Evolutionary conservation across 73 alveolate genomes (phyloP).

Genomic region (Blepharisma stoltei): DNA sequence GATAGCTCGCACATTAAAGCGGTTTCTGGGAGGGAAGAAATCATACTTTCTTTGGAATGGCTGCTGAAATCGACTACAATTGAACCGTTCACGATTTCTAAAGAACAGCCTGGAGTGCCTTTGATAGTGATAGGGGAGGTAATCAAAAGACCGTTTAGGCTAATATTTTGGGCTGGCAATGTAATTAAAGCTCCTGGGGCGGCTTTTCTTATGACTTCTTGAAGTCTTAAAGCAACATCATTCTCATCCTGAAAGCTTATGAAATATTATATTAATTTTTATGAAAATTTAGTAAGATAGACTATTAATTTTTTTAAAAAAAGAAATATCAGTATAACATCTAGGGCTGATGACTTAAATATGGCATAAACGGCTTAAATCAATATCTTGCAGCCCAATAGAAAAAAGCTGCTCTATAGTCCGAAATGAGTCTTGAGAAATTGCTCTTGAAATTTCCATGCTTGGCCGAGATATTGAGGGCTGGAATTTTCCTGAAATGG

Average conservation of each 20-base stretch:
- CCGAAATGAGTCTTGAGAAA: too few relatives aligned
- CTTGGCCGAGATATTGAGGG: background rate
- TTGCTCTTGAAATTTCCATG: too few relatives aligned
- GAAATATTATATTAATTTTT: too few relatives aligned
- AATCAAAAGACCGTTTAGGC: conserved; percentile 38
- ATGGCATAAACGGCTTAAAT: too few relatives aligned
- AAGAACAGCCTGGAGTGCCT: conserved; percentile 54
- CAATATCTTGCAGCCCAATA: too few relatives aligned
- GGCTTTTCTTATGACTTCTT: conserved; percentile 27
- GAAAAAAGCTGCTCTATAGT: too few relatives aligned
- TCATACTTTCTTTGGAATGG: conserved; percentile 23
- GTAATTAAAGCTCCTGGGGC: conserved; percentile 34
- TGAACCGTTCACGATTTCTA: conserved; percentile 51
- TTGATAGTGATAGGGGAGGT: conserved; percentile 42
- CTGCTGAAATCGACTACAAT: conserved; percentile 43
- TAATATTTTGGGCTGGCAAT: conserved; percentile 46
- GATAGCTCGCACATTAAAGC: conserved; percentile 44
- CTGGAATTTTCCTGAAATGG: background rate
- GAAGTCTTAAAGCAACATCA: background rate
- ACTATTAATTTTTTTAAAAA: too few relatives aligned
- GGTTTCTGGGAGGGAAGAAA: background rate
- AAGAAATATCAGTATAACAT: too few relatives aligned
- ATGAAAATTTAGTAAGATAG: too few relatives aligned
- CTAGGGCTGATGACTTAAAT: too few relatives aligned
- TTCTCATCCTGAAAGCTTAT: too few relatives aligned